Evolutionary conservation across 139 green algal species (phyloP).

Genomic region (Desmodesmus armatus): DNA sequence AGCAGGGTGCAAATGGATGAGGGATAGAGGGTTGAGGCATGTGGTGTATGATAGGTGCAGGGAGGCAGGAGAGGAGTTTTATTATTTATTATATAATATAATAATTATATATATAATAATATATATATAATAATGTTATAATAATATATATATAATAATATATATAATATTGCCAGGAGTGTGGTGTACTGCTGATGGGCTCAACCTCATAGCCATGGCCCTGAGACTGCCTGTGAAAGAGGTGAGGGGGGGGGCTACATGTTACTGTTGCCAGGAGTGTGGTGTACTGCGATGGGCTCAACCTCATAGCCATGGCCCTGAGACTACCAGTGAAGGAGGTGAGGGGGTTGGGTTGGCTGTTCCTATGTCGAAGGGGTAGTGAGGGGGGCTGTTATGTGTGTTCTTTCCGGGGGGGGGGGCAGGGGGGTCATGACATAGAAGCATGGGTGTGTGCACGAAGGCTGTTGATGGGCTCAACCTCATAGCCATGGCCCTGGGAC

Average conservation of each 20-base stretch:
- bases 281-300: conserved; percentile 48
- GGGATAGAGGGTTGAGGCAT: too few species aligned
- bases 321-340: conserved; percentile 20
- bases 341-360: not conserved
- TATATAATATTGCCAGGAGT: not conserved
- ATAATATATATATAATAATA: not conserved
- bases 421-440: not conserved
- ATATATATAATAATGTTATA: too few species aligned
- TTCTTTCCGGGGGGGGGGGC: not conserved
- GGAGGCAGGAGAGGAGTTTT: too few species aligned
- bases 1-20: too few species aligned
- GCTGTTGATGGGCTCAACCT: conserved; percentile 48
- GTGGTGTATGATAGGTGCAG: too few species aligned
- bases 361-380: too few species aligned
- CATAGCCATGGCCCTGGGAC: conserved; percentile 41
- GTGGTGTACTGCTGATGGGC: conserved; percentile 33
- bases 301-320: conserved; percentile 43
- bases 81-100: too few species aligned
- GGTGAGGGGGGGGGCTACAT: not conserved
- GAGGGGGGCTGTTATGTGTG: not conserved
- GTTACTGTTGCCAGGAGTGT: not conserved
- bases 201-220: conserved; percentile 43
- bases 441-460: conserved; percentile 4
- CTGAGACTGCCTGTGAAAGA: conserved; percentile 21
- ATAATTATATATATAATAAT: too few species aligned